phyloP scores from a whole-genome alignment of 495 filamentous ascomycete species.

The Penicillium maclennaniae region DNA sequence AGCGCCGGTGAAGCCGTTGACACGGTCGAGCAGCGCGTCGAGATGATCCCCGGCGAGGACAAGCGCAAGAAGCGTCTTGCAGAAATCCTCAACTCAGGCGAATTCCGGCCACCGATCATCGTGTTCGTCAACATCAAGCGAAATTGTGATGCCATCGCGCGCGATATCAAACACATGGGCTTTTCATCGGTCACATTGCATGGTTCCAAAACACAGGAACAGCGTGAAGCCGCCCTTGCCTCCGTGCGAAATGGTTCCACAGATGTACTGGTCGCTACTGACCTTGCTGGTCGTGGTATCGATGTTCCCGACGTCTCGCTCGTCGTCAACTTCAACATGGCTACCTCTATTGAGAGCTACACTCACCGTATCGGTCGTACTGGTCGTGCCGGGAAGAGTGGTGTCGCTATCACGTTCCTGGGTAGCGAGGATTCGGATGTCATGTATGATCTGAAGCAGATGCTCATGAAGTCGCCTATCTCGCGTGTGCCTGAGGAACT shows the following conservation, averaged over 20 bases:
- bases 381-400: constrained; percentile 95
- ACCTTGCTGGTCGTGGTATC: constrained; percentile 96
- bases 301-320: constrained; percentile 92
- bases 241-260: constrained; percentile 74
- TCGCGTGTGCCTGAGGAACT: constrained; percentile 91
- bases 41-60: constrained; percentile 89
- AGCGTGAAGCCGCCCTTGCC: constrained; percentile 91
- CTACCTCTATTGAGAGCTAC: constrained; percentile 87
- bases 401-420: constrained; percentile 95
- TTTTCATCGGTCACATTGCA: constrained; percentile 89
- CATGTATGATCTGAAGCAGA: constrained; percentile 93
- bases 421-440: constrained; percentile 90
- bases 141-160: constrained; percentile 93
- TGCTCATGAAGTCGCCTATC: constrained; percentile 88
- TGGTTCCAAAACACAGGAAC: constrained; percentile 94
- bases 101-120: constrained; percentile 91
- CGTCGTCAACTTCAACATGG: constrained; percentile 99
- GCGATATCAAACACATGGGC: constrained; percentile 93
- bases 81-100: constrained; percentile 81
- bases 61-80: constrained; percentile 94
- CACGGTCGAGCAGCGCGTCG: constrained; percentile 95
- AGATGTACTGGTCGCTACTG: constrained; percentile 93
- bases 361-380: constrained; percentile 98
- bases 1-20: constrained; percentile 97
- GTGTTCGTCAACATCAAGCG: constrained; percentile 99